Evolutionary conservation across 2,329 filamentous ascomycete genomes (phyloP).

Genomic region (Ophiostoma angusticollis): DNA sequence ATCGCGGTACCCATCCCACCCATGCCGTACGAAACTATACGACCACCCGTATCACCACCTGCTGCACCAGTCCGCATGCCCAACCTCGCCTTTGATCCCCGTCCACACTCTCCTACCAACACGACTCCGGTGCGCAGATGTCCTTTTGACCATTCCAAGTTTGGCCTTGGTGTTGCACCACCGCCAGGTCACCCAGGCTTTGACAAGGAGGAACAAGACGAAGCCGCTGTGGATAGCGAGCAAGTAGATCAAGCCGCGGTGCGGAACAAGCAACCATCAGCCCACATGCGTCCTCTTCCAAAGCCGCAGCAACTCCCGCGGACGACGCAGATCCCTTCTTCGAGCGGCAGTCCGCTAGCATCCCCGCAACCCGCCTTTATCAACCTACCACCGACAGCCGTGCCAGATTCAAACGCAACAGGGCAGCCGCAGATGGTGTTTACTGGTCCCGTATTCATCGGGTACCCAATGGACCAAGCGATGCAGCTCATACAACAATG

Average conservation of each 20-base stretch:
- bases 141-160: conserved; percentile 35
- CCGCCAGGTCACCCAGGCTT: conserved; percentile 6
- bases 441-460: conserved; percentile 87
- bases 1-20: conserved; percentile 56
- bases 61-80: conserved; percentile 43
- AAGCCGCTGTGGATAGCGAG: too few relatives aligned
- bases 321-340: conserved; percentile 6
- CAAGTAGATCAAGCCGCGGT: too few relatives aligned
- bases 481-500: conserved; percentile 57
- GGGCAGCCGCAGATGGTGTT: conserved; percentile 72
- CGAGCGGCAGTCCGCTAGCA: conserved; percentile 9
- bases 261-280: too few relatives aligned
- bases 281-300: neutral
- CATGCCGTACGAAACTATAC: conserved; percentile 21
- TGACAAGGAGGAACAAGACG: neutral
- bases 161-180: conserved; percentile 10
- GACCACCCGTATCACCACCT: conserved; percentile 40
- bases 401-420: too few relatives aligned
- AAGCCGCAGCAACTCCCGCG: neutral
- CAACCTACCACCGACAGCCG: conserved; percentile 23
- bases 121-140: conserved; percentile 31
- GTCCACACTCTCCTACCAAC: conserved; percentile 1
- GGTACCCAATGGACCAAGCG: conserved; percentile 77
- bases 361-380: conserved; percentile 39
- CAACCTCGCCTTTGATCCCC: conserved; percentile 17